A percentile compares a stretch with the other conserved stretches of the same genome.
These are phyloP conservation scores for Rhizoclosmatium sp. DNA, from an alignment of 192 early-diverging fungal species.

Conservation along the genomic window DNA sequence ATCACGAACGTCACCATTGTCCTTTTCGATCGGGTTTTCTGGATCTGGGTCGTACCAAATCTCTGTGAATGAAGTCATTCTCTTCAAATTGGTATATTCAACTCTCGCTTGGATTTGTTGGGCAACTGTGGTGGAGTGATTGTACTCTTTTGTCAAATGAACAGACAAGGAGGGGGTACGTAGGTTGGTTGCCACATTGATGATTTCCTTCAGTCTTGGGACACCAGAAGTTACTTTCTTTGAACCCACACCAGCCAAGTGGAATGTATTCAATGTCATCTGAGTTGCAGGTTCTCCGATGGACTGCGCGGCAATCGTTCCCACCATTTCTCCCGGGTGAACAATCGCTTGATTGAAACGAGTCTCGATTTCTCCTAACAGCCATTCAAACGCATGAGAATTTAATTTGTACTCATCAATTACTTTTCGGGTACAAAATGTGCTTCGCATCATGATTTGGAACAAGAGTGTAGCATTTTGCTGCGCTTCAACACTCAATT, in stretches of 20 bases:
- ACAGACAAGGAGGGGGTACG: constrained; percentile 90
- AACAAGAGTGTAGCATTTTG: constrained; percentile 92
- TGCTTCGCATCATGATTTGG: constrained; percentile 84
- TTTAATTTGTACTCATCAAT: constrained; percentile 91
- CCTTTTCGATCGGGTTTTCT: constrained; percentile 46
- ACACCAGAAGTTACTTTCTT: constrained; percentile 98
- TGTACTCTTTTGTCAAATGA: constrained; percentile 73
- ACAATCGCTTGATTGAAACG: constrained; percentile 91
- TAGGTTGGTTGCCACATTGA: constrained; percentile 97
- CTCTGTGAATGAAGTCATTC: constrained; percentile 85
- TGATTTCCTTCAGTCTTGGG: constrained; percentile 98
- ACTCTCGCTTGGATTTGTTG: constrained; percentile 88
- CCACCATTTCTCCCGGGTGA: constrained; percentile 97
- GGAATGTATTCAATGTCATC: constrained; percentile 99
- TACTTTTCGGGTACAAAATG: constrained; percentile 82
- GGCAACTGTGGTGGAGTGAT: constrained; percentile 57
- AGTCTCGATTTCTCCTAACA: constrained; percentile 91
- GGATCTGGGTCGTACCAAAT: constrained; percentile 97
- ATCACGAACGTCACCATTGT: constrained; percentile 85
- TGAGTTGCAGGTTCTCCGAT: constrained; percentile 99
- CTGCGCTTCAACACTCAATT: constrained; percentile 87
- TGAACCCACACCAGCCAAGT: constrained; percentile 96
- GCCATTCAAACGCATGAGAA: constrained; percentile 89
- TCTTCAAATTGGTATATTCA: constrained; percentile 90
- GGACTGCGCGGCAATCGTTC: constrained; percentile 96